These are phyloP conservation scores for Anthracocystis walkeri DNA, from an alignment of 1,284 basidiomycete genomes.

Conservation along the genomic window DNA sequence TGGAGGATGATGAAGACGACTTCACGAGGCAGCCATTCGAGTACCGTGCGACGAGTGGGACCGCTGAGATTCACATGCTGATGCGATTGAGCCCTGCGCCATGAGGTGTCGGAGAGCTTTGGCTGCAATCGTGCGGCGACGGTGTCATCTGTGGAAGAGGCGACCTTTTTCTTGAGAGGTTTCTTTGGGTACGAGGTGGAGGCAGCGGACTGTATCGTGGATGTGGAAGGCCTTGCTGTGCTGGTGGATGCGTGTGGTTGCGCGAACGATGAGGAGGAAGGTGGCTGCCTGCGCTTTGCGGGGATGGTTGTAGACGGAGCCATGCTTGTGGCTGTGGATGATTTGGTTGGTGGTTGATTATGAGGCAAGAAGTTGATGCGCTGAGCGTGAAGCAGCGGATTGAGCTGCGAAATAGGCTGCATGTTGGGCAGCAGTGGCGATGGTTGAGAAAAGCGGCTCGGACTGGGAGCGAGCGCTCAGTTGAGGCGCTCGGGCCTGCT, in stretches of 20 bases:
- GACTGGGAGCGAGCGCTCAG: neutral
- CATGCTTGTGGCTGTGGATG: conserved; percentile 5
- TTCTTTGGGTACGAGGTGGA: conserved; percentile 5
- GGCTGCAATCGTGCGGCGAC: conserved; percentile 41
- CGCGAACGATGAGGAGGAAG: conserved; percentile 17
- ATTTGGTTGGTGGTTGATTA: conserved; percentile 2
- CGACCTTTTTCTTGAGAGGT: conserved; percentile 30
- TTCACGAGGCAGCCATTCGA: conserved; percentile 60
- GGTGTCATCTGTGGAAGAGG: conserved; percentile 39
- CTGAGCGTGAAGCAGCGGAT: conserved; percentile 22
- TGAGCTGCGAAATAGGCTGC: conserved; percentile 29
- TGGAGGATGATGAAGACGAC: conserved; percentile 54
- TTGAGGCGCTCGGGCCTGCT: conserved; percentile 18
- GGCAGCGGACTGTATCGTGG: neutral
- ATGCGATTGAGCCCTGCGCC: conserved; percentile 44
- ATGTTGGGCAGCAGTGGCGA: conserved; percentile 12
- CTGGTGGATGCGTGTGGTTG: conserved; percentile 21
- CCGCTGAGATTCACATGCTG: conserved; percentile 43
- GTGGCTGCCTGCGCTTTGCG: conserved; percentile 34
- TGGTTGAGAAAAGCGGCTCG: neutral
- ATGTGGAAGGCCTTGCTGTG: neutral
- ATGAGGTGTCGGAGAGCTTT: conserved; percentile 36
- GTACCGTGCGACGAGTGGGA: conserved; percentile 50
- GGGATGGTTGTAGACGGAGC: conserved; percentile 8
- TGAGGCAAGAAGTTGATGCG: neutral